Conservation (phyloP, 306 rosid genomes). For the Fragaria ananassa region DNA sequence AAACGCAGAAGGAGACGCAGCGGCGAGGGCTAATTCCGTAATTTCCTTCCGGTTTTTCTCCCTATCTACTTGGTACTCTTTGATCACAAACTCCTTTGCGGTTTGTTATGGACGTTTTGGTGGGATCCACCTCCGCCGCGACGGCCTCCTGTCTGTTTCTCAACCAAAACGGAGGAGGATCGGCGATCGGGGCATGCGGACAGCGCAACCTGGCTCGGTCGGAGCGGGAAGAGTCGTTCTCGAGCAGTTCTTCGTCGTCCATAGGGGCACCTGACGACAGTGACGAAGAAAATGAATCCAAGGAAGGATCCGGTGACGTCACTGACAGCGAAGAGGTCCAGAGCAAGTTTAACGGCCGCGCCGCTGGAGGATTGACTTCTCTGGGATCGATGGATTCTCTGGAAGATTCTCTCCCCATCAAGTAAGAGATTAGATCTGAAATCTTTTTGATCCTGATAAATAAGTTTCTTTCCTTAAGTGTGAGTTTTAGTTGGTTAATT, state of each 20-base stretch:
- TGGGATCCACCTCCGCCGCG: slow-evolving; percentile 50
- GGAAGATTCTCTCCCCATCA: slow-evolving; percentile 89
- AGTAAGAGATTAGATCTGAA: slow-evolving; percentile 41
- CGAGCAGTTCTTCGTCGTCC: slow-evolving; percentile 73
- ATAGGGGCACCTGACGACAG: slow-evolving; percentile 78
- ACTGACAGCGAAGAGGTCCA: slow-evolving; percentile 46
- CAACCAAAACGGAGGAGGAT: slow-evolving; percentile 3
- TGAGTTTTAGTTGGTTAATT: neutral
- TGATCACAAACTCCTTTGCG: no score
- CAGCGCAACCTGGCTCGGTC: slow-evolving; percentile 1
- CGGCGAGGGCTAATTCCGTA: slow-evolving; percentile 47
- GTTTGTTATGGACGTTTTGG: slow-evolving; percentile 61
- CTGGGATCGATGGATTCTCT: slow-evolving; percentile 49
- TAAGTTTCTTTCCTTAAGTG: neutral
- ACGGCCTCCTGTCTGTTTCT: slow-evolving; percentile 25
- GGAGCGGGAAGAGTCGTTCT: slow-evolving; percentile 38
- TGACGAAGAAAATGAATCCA: slow-evolving; percentile 42
- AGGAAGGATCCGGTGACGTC: slow-evolving; percentile 23
- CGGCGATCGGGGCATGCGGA: slow-evolving; percentile 11
- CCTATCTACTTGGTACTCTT: neutral
- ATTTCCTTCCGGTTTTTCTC: no score
- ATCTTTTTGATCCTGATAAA: neutral
- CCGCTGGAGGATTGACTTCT: slow-evolving; percentile 3
- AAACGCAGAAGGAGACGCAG: slow-evolving; percentile 49
- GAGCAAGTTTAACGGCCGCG: slow-evolving; percentile 43